A percentile compares a stretch with the other conserved stretches of the same genome.
Conservation (phyloP, 2,329 filamentous ascomycete genomes). For the Cladophialophora exuberans region DNA sequence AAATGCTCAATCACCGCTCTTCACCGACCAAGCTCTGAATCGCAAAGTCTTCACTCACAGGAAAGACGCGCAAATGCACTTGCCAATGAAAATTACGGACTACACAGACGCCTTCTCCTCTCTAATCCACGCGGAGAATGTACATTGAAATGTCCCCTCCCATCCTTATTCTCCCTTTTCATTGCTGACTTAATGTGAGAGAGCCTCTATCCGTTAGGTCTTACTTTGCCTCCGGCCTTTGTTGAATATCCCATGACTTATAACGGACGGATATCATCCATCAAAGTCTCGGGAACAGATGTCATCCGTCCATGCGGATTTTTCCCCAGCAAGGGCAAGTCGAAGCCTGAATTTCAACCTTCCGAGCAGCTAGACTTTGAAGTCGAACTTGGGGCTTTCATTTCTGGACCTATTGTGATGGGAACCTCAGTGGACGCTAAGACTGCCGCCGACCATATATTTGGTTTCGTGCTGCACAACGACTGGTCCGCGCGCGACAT, state of each 20-base stretch:
- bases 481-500: conserved; percentile 67
- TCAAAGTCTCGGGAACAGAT: conserved; percentile 69
- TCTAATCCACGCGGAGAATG: conserved; percentile 14
- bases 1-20: conserved; percentile 6
- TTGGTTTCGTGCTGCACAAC: conserved; percentile 80
- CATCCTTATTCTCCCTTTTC: not conserved
- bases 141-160: not conserved
- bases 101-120: conserved; percentile 60
- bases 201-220: conserved; percentile 3
- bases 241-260: conserved; percentile 21
- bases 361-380: conserved; percentile 69
- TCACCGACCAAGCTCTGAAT: conserved; percentile 8
- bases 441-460: conserved; percentile 70
- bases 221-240: conserved; percentile 18
- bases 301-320: conserved; percentile 21
- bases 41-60: conserved; percentile 33
- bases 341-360: too few species aligned
- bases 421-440: conserved; percentile 65
- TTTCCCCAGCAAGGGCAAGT: too few species aligned
- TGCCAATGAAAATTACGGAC: conserved; percentile 60
- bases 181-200: not conserved
- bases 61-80: conserved; percentile 52
- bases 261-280: conserved; percentile 60
- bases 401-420: conserved; percentile 65
- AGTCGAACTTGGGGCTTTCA: conserved; percentile 76